phyloP scores from a whole-genome alignment of 2,329 filamentous ascomycete genomes.

The Cytospora paraplurivora region DNA sequence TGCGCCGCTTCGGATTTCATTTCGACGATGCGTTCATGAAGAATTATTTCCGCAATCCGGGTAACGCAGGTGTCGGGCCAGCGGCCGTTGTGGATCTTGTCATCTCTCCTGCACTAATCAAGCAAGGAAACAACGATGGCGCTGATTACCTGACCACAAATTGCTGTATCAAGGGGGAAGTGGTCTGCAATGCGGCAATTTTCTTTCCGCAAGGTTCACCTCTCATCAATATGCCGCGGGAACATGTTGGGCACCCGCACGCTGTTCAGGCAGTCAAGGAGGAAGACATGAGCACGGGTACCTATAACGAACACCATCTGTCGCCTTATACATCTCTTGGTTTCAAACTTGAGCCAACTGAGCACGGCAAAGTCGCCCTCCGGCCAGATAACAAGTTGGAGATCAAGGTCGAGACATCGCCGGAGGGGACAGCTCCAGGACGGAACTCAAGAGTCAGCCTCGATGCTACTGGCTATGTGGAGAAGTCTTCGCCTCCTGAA shows the following conservation, averaged over 20 bases:
- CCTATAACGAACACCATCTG: background rate
- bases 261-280: background rate
- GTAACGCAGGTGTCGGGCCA: too few species aligned
- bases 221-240: background rate
- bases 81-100: conserved; percentile 12
- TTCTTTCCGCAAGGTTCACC: background rate
- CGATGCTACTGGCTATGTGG: background rate
- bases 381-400: background rate
- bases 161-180: conserved; percentile 7
- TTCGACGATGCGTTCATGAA: too few species aligned
- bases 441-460: background rate
- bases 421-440: background rate
- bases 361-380: background rate
- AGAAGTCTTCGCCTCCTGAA: background rate
- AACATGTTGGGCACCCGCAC: background rate
- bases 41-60: too few species aligned
- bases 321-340: background rate
- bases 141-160: background rate
- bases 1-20: background rate
- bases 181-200: background rate
- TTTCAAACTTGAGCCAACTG: background rate
- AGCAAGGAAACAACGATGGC: conserved; percentile 16
- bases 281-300: background rate
- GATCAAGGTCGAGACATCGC: background rate
- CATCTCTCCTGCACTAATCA: conserved; percentile 6